These are phyloP conservation scores for Cytospora schulzeri DNA, from an alignment of 2,329 filamentous ascomycete species.

Conservation along the genomic window DNA sequence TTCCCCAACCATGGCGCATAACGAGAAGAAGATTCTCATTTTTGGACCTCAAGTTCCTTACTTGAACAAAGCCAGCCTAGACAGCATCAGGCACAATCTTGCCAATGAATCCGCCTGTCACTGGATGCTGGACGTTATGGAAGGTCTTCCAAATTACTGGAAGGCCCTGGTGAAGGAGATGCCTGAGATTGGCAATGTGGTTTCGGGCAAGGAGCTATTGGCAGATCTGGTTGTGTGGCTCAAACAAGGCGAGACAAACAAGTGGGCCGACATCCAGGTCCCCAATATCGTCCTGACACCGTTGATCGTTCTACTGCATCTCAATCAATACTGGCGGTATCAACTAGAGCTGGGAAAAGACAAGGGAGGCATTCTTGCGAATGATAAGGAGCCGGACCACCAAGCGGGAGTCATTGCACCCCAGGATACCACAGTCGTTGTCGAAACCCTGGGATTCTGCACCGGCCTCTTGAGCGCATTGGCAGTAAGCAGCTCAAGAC, in stretches of 20 bases:
- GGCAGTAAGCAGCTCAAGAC: slow-evolving; percentile 38
- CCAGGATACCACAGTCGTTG: neutral
- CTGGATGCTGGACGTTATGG: slow-evolving; percentile 4
- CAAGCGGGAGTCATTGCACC: neutral
- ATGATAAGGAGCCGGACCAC: no score
- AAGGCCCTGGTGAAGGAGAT: neutral
- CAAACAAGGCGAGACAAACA: slow-evolving; percentile 2
- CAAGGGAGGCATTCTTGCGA: no score
- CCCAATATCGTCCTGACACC: slow-evolving; percentile 40
- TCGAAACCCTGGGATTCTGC: slow-evolving; percentile 40
- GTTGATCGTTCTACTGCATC: slow-evolving; percentile 42
- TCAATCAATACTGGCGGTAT: slow-evolving; percentile 38
- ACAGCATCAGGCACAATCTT: no score
- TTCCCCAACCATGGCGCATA: no score
- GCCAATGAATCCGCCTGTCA: neutral
- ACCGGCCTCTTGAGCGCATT: slow-evolving; percentile 43
- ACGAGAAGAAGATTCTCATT: no score
- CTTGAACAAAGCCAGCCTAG: no score
- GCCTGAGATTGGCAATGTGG: neutral
- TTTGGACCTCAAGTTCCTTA: no score
- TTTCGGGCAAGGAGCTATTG: neutral
- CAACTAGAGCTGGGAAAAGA: slow-evolving; percentile 16
- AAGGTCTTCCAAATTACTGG: neutral
- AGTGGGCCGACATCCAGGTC: neutral
- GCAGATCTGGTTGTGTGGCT: neutral